Conservation (phyloP, 805 yeast species). For the Debaryomyces tyrocola region DNA sequence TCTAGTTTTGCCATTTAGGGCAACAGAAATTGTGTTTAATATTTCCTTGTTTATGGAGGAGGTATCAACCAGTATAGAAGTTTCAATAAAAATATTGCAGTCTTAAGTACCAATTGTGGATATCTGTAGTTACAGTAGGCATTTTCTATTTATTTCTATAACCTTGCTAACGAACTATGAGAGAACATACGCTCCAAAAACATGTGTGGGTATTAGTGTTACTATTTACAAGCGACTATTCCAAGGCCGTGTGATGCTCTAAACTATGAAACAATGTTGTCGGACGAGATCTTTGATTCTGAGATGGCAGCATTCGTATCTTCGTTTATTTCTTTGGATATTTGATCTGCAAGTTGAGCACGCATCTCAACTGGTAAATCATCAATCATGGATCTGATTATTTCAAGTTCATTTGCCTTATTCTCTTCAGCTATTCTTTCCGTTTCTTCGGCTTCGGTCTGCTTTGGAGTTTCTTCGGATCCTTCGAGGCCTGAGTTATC, state of each 20-base stretch:
- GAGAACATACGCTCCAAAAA: too few species aligned
- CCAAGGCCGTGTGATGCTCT: neutral
- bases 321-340: slow-evolving; percentile 11
- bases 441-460: slow-evolving; percentile 25
- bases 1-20: too few species aligned
- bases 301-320: slow-evolving; percentile 2
- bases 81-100: neutral
- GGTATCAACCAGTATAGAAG: neutral
- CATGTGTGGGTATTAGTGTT: too few species aligned
- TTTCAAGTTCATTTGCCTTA: slow-evolving; percentile 19
- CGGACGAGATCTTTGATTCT: slow-evolving; percentile 5
- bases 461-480: slow-evolving; percentile 25
- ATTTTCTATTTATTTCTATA: too few species aligned
- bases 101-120: neutral
- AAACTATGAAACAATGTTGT: neutral
- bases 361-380: slow-evolving; percentile 36
- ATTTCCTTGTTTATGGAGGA: neutral
- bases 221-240: neutral
- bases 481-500: slow-evolving; percentile 28
- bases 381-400: slow-evolving; percentile 31
- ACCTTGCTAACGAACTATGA: too few species aligned
- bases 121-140: too few species aligned
- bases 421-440: slow-evolving; percentile 15
- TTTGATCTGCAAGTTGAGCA: slow-evolving; percentile 26
- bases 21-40: too few species aligned